phyloP scores from a whole-genome alignment of 148 eudicot species.

The Mesembryanthemum crystallinum region DNA sequence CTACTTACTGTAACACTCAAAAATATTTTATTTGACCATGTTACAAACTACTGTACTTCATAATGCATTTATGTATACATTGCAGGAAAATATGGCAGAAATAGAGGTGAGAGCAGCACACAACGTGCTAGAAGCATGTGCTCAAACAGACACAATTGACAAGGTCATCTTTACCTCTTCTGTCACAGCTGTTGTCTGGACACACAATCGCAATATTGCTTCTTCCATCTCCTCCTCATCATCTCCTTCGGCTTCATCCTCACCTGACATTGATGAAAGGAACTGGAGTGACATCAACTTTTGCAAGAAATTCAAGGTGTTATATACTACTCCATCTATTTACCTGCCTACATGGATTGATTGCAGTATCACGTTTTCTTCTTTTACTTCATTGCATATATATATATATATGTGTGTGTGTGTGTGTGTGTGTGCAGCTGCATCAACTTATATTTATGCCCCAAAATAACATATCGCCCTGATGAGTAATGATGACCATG shows the following conservation, averaged over 20 bases:
- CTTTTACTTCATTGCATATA: too few species aligned
- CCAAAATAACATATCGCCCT: not conserved
- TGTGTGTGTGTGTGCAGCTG: too few species aligned
- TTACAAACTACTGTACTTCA: too few species aligned
- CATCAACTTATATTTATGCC: not conserved
- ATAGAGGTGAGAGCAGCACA: conserved; percentile 64
- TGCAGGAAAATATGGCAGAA: conserved; percentile 56
- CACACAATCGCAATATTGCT: conserved; percentile 12
- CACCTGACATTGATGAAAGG: conserved; percentile 41
- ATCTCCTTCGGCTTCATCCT: not conserved
- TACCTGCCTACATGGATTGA: not conserved
- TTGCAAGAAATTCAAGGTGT: conserved; percentile 57
- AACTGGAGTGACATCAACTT: conserved; percentile 51
- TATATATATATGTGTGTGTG: too few species aligned
- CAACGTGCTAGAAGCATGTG: conserved; percentile 66
- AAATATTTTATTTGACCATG: too few species aligned
- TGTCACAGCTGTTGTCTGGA: conserved; percentile 55
- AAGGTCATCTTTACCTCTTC: conserved; percentile 62
- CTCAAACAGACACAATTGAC: conserved; percentile 46
- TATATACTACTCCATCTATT: not conserved
- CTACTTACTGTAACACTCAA: too few species aligned
- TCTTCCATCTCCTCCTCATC: conserved; percentile 8
- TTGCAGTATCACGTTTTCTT: too few species aligned
- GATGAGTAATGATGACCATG: not conserved
- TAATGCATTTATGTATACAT: too few species aligned